Evolutionary conservation across 306 rosid genomes (phyloP), one percentile per base, ranked within the genome.

Genomic region (Vigna nakashimae): DNA sequence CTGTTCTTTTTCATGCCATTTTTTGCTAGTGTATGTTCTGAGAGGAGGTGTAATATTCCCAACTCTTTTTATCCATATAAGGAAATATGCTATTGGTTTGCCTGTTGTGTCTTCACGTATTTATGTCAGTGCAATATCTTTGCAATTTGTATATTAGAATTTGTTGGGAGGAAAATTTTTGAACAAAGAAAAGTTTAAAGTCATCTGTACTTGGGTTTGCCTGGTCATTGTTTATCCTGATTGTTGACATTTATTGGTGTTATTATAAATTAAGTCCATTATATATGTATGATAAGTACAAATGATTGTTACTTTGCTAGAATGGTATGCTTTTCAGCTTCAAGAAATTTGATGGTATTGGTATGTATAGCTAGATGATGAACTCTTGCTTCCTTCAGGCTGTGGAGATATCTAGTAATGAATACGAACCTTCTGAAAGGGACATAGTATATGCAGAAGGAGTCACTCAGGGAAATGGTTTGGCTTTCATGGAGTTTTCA

Each of bases 381-480:
- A 24, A 51, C 36, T 64, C 6, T 65, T 68, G 18, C 66, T 77
- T 89, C 59, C 82, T 76, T 55, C 86, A 96, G 99, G 99, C 97
- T 46, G 97, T 96, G 51, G 99, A 96, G 88, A 87, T 96, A 65
- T 96, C 99, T 69, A 90, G 98, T 89, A 91, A 96, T 68, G 98
- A 96, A 84, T 96, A 96, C 22, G 98, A 92, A 86, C 99, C 99
- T 81, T 89, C 93, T 4, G 99, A 96, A 72, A 79, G 92, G 73
- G 99, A 96, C 85, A 92, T 96, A 57, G 76, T 96, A 38, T 92
- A 91, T 74, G 99, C 99, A 63, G 99, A 96, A 88, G 99, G 99
- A 73, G 99, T 92, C 75, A 90, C 98, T 78, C 99, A 88, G 79
- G 99, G 96, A 72, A 96, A 89, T 82, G 99, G 99, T 26, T 87